Conservation (phyloP, 176 grass and related monocot genomes). For the Elymus sibiricus region DNA sequence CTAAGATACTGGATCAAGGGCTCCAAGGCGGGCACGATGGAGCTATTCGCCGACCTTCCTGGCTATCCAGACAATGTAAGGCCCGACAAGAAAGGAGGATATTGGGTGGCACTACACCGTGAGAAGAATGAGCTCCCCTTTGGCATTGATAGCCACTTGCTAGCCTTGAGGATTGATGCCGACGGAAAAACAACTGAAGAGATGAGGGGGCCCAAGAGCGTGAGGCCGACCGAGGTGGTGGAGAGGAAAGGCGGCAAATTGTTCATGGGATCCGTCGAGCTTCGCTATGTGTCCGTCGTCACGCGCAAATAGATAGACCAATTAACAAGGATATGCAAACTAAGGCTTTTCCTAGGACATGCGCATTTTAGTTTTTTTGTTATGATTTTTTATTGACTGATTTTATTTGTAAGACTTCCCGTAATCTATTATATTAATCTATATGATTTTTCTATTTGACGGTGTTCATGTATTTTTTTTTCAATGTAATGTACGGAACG, state of each 20-base stretch:
- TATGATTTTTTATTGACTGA: neutral
- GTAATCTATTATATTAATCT: neutral
- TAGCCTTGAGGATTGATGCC: neutral
- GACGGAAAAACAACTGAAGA: neutral
- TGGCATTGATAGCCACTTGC: neutral
- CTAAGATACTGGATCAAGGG: too few species aligned
- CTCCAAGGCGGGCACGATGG: too few species aligned
- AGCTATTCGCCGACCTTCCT: too few species aligned
- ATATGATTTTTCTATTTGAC: neutral
- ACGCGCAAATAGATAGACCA: neutral
- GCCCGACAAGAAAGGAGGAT: too few species aligned
- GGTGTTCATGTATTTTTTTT: neutral
- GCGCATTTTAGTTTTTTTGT: too few species aligned
- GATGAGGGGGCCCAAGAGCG: neutral
- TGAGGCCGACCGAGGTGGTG: neutral
- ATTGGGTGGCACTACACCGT: too few species aligned
- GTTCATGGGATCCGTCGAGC: neutral
- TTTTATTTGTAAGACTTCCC: neutral
- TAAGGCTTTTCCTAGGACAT: neutral
- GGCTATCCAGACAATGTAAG: too few species aligned
- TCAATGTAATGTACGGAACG: too few species aligned
- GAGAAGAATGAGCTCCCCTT: neutral
- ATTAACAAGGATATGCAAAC: accelerated
- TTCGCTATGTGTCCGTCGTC: neutral
- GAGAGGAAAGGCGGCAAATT: neutral